Evolutionary conservation across 192 early-diverging fungal species (phyloP).

Genomic region (Backusella psychrophila): DNA sequence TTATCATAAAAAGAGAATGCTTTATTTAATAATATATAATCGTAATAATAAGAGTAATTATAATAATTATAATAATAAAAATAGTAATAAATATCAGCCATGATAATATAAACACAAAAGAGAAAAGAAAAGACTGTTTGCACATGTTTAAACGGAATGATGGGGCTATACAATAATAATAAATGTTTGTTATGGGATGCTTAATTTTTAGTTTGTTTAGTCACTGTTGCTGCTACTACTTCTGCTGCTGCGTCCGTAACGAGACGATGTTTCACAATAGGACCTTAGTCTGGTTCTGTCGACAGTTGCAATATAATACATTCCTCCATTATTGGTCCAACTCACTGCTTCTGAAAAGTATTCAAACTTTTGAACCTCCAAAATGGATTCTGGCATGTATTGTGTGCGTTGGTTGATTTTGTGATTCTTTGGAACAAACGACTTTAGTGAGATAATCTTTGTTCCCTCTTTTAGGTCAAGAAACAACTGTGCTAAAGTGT

Average conservation of each 20-base stretch:
- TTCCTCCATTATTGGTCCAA: slow-evolving; percentile 78
- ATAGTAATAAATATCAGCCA: not conserved
- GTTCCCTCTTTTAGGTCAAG: slow-evolving; percentile 89
- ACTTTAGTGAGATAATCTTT: slow-evolving; percentile 79
- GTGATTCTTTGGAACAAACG: slow-evolving; percentile 78
- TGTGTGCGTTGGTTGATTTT: slow-evolving; percentile 71
- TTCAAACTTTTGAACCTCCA: slow-evolving; percentile 60
- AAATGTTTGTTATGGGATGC: not conserved
- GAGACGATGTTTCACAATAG: slow-evolving; percentile 30
- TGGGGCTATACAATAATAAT: not conserved
- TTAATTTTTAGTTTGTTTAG: not conserved
- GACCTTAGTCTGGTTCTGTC: slow-evolving; percentile 57
- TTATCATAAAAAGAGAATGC: not conserved
- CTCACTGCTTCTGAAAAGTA: slow-evolving; percentile 75
- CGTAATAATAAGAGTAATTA: not conserved
- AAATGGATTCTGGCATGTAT: slow-evolving; percentile 68
- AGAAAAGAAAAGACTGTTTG: not conserved
- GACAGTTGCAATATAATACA: slow-evolving; percentile 79
- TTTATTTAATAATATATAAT: not conserved
- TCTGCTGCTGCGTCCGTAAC: not conserved
- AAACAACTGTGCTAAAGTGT: slow-evolving; percentile 78
- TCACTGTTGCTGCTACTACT: not conserved
- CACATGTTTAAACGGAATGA: not conserved
- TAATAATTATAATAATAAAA: not conserved
- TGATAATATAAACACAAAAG: slow-evolving; percentile 8